Conservation (phyloP, 139 green algal species). For the Chlorella vulgaris region DNA sequence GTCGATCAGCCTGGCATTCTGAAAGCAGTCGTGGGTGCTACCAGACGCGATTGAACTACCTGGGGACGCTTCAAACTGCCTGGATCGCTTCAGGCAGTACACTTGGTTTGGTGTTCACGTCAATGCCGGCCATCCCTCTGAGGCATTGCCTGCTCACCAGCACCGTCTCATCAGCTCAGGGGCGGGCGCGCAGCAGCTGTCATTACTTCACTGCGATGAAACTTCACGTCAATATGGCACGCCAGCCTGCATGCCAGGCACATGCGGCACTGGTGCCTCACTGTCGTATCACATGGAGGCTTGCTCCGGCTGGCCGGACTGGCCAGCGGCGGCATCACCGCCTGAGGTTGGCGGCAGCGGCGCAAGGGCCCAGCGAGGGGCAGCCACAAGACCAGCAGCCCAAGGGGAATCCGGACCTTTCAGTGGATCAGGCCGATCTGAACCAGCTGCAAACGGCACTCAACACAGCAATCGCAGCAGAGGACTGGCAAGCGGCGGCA, state of each 20-base stretch:
- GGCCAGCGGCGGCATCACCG: background rate
- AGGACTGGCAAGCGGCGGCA: slow-evolving; percentile 72
- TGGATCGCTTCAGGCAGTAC: too few species aligned
- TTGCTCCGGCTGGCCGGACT: too few species aligned
- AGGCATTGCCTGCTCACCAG: too few species aligned
- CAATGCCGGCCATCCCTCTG: too few species aligned
- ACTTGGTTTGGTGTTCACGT: too few species aligned
- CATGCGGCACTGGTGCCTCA: background rate
- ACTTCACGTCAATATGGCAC: background rate
- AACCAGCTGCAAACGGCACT: slow-evolving; percentile 83
- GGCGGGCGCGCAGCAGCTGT: too few species aligned
- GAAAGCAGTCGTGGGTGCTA: too few species aligned
- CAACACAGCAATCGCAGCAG: slow-evolving; percentile 63
- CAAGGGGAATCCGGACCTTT: background rate
- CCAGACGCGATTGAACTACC: too few species aligned
- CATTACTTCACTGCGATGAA: background rate
- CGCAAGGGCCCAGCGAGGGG: background rate
- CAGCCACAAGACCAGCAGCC: background rate
- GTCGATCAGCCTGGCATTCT: too few species aligned
- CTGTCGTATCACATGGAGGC: background rate
- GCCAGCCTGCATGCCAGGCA: background rate
- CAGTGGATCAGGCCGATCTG: slow-evolving; percentile 53
- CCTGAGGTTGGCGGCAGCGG: background rate
- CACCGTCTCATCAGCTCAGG: too few species aligned
- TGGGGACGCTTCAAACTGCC: too few species aligned